phyloP scores from a whole-genome alignment of 805 yeast species.

The Ogataea pilisensis region DNA sequence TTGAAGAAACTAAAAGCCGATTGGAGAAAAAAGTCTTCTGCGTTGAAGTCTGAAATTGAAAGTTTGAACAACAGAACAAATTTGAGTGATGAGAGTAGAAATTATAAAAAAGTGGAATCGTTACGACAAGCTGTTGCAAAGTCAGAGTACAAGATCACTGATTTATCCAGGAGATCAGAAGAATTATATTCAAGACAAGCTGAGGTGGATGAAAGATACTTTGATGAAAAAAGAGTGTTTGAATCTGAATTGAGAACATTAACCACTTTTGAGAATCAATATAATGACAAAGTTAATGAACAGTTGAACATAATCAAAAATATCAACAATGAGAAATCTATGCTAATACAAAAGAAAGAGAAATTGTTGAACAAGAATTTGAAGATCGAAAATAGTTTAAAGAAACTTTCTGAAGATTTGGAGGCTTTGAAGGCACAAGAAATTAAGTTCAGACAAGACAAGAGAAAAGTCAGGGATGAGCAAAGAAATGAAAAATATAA shows the following conservation, averaged over 20 bases:
- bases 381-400: conserved; percentile 26
- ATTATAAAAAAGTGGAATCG: conserved; percentile 46
- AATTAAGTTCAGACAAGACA: conserved; percentile 18
- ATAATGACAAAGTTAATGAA: conserved; percentile 22
- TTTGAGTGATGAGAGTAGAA: conserved; percentile 54
- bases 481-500: conserved; percentile 25
- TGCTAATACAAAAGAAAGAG: conserved; percentile 31
- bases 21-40: conserved; percentile 47
- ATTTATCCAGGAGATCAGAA: conserved; percentile 33
- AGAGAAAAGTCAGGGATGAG: conserved; percentile 19
- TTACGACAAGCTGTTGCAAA: conserved; percentile 43
- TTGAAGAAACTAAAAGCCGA: conserved; percentile 57
- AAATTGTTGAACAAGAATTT: conserved; percentile 28
- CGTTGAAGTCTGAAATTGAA: conserved; percentile 56
- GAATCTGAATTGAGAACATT: conserved; percentile 33
- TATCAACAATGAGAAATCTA: conserved; percentile 28
- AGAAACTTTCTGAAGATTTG: conserved; percentile 21
- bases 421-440: conserved; percentile 24
- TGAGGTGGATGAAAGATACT: conserved; percentile 36
- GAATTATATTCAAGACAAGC: conserved; percentile 33
- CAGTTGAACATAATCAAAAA: conserved; percentile 21
- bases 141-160: conserved; percentile 34
- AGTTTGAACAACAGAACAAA: conserved; percentile 41
- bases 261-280: conserved; percentile 29
- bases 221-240: conserved; percentile 35